phyloP scores from a whole-genome alignment of 441 rosid species.

The Croton setiger region DNA sequence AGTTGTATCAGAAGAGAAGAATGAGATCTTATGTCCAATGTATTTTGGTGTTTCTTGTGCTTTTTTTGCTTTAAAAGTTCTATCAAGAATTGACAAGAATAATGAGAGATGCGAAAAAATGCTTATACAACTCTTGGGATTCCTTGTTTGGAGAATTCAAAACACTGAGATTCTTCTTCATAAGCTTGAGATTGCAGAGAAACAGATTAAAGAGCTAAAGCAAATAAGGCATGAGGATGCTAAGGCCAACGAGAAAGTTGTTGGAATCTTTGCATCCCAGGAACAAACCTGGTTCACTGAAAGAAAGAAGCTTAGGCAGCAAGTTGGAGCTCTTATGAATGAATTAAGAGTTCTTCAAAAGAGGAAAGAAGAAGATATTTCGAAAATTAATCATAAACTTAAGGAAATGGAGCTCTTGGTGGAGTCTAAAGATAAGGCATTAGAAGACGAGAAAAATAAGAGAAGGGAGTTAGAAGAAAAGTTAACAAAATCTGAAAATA shows the following conservation, averaged over 20 bases:
- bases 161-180: constrained; percentile 37
- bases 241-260: constrained; percentile 91
- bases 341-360: constrained; percentile 46
- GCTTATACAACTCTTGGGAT: constrained; percentile 65
- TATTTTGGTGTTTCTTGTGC: constrained; percentile 71
- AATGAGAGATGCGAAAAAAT: constrained; percentile 48
- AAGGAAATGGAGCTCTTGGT: constrained; percentile 50
- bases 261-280: constrained; percentile 70
- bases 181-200: constrained; percentile 50
- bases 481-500: constrained; percentile 39
- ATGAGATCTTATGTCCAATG: constrained; percentile 43
- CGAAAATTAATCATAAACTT: constrained; percentile 44
- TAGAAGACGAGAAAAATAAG: constrained; percentile 52
- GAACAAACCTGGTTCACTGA: constrained; percentile 82
- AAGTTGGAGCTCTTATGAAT: constrained; percentile 57
- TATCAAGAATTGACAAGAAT: constrained; percentile 34
- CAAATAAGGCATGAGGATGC: constrained; percentile 70
- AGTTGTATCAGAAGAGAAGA: constrained; percentile 32
- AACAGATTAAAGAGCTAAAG: constrained; percentile 56
- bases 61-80: constrained; percentile 40
- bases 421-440: constrained; percentile 49
- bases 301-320: constrained; percentile 54
- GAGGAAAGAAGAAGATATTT: constrained; percentile 41
- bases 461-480: constrained; percentile 58
- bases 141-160: constrained; percentile 64